phyloP scores from a whole-genome alignment of 2,329 filamentous ascomycete species.

The Didymella pinodella region DNA sequence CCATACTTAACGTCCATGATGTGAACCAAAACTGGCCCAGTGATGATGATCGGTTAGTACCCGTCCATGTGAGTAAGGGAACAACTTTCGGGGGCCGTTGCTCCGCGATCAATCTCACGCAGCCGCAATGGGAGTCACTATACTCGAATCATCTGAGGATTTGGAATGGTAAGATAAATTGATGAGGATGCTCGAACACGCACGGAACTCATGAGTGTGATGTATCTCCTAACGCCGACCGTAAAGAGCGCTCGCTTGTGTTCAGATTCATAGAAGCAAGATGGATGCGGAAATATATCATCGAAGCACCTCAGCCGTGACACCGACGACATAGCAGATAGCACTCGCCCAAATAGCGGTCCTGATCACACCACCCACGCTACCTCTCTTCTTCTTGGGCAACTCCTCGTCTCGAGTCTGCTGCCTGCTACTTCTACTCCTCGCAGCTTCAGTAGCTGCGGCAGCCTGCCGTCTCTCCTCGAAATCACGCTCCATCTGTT shows the following conservation, averaged over 20 bases:
- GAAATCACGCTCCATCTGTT: slow-evolving; percentile 35
- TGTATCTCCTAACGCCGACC: slow-evolving; percentile 9
- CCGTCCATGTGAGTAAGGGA: no score
- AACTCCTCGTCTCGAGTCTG: slow-evolving; percentile 2
- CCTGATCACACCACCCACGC: slow-evolving; percentile 37
- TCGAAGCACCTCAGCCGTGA: slow-evolving; percentile 37
- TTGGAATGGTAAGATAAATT: neutral
- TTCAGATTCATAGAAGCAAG: neutral
- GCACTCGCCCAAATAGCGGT: slow-evolving; percentile 42
- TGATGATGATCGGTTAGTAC: neutral
- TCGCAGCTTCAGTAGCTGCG: slow-evolving; percentile 9
- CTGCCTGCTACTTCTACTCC: slow-evolving; percentile 13
- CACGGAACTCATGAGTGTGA: slow-evolving; percentile 1
- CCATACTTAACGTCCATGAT: neutral
- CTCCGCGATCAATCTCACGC: neutral
- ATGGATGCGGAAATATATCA: neutral
- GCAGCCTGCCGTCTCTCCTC: slow-evolving; percentile 36
- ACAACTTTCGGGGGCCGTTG: no score
- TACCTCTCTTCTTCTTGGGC: slow-evolving; percentile 22
- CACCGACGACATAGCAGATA: slow-evolving; percentile 45
- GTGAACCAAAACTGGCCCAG: neutral
- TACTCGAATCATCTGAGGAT: no score
- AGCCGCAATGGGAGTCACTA: no score
- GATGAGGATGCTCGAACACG: neutral
- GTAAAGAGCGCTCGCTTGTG: neutral